Evolutionary conservation across 495 filamentous ascomycete genomes (phyloP).

Genomic region (Poronia punctata): DNA sequence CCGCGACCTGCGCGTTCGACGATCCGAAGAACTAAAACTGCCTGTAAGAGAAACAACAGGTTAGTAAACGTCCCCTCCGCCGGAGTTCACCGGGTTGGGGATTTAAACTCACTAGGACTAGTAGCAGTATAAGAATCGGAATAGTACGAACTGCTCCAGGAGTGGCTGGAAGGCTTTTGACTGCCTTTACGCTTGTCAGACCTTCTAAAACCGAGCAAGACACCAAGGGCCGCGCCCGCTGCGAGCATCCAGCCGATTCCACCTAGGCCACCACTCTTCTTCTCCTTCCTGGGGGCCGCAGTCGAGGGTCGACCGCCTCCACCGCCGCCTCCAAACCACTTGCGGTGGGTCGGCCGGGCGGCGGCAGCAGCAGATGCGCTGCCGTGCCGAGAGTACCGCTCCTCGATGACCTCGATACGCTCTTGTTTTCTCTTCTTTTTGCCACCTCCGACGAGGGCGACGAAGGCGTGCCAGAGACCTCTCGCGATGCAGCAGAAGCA

Average conservation of each 20-base stretch:
- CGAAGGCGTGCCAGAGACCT: slow-evolving; percentile 54
- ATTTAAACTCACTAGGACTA: slow-evolving; percentile 44
- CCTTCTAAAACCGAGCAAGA: slow-evolving; percentile 71
- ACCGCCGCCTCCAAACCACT: slow-evolving; percentile 55
- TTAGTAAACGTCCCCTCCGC: slow-evolving; percentile 19
- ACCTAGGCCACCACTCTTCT: slow-evolving; percentile 39
- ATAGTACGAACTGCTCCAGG: slow-evolving; percentile 41
- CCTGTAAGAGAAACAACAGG: slow-evolving; percentile 30
- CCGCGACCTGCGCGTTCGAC: slow-evolving; percentile 30
- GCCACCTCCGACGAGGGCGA: slow-evolving; percentile 61
- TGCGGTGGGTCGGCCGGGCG: slow-evolving; percentile 40
- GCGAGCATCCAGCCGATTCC: slow-evolving; percentile 40
- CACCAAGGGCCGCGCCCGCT: slow-evolving; percentile 55
- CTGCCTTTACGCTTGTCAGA: slow-evolving; percentile 44
- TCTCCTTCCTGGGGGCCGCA: slow-evolving; percentile 47
- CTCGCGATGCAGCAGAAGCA: slow-evolving; percentile 69
- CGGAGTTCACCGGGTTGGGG: slow-evolving; percentile 20
- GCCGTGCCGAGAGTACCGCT: slow-evolving; percentile 54
- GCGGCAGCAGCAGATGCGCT: slow-evolving; percentile 28
- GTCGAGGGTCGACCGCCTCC: slow-evolving; percentile 45
- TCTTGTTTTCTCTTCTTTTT: slow-evolving; percentile 38
- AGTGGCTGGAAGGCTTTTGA: slow-evolving; percentile 41
- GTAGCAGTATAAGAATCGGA: slow-evolving; percentile 38
- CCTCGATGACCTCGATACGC: slow-evolving; percentile 57
- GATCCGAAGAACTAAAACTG: slow-evolving; percentile 37